Evolutionary conservation across 2,329 filamentous ascomycete species (phyloP), one percentile per base, ranked within the genome.

Genomic region (Bipolaris victoriae): DNA sequence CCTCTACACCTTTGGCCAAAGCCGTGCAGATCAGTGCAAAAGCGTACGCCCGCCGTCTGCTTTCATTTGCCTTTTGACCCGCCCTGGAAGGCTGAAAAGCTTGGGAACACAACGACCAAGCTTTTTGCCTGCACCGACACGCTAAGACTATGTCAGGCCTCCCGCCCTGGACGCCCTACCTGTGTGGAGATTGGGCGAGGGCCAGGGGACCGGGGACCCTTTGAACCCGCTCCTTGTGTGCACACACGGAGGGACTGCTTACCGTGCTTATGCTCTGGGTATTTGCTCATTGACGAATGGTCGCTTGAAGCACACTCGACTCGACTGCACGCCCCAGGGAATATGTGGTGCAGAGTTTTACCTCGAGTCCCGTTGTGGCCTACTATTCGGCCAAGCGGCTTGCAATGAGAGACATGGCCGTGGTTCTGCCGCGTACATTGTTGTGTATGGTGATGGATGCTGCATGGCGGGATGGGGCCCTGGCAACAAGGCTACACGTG

Each of bases 161-260:
- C 66, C 69, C 64, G 51, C 54, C 43, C 52, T 63, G 65, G 48
- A 53, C 57, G 56, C 56, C 65, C 61, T 46, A 18, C 26, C 16
- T 33, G 62, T 73, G 73, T 75, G 73, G 73, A 76, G 70, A 76
- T 76, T 70, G 65, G 63, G 45, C 39, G 56, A 57, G 55, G 46
- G 57, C 47, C 57, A 56, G 56, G 61, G 60, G 60, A 64, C 52
- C 55, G 53, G 55, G 60, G 67, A 65, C 56, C 61, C 60, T 55
- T 63, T 67, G 47, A 65, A 63, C 63, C 57, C 66, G 61, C 57
- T 61, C 63, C 56, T 22, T 41, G 36, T 57, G 53, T 62, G 53
- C 61, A 58, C 50, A 48, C 70, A 66, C 68, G 71, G 71, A 67
- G 66, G 55, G 67, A 71, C 62, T 72, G 66, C 64, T 65, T 60